A percentile compares a stretch with the other conserved stretches of the same genome.
Evolutionary conservation across 2,329 filamentous ascomycete genomes (phyloP).

Genomic region (Sarocladium strictum): DNA sequence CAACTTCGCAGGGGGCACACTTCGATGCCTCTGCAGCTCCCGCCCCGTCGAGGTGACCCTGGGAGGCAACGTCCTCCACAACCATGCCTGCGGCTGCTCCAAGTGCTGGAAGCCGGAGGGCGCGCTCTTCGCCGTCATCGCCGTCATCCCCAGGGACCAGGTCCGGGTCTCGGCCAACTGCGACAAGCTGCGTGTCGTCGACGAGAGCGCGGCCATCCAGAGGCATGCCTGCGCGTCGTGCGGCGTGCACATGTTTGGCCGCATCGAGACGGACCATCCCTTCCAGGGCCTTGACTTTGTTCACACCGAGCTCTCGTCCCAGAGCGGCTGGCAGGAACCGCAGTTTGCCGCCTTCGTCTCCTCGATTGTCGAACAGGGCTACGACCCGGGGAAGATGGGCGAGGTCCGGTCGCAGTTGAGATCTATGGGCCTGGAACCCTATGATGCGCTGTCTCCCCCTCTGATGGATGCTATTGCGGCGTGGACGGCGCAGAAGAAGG

Average conservation of each 20-base stretch:
- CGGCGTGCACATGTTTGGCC: constrained; percentile 57
- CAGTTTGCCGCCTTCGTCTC: constrained; percentile 65
- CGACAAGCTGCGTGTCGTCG: constrained; percentile 51
- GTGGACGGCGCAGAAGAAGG: too few relatives aligned
- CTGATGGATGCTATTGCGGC: constrained; percentile 59
- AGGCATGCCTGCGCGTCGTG: constrained; percentile 56
- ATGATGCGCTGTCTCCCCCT: constrained; percentile 54
- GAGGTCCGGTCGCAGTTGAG: constrained; percentile 49
- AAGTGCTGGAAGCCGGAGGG: constrained; percentile 66
- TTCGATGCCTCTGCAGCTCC: constrained; percentile 53
- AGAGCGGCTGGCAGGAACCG: constrained; percentile 64
- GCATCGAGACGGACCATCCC: constrained; percentile 57
- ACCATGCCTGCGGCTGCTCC: constrained; percentile 66
- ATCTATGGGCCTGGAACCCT: constrained; percentile 51
- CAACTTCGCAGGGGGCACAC: constrained; percentile 52
- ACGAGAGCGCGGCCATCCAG: constrained; percentile 51
- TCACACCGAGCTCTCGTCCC: constrained; percentile 53
- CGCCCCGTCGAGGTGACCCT: constrained; percentile 54
- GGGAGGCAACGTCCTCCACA: constrained; percentile 54
- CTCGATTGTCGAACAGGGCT: constrained; percentile 64
- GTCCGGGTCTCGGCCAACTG: constrained; percentile 51
- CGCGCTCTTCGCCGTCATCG: constrained; percentile 59
- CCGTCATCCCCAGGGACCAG: constrained; percentile 50
- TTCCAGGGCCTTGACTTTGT: constrained; percentile 68
- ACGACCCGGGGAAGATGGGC: constrained; percentile 46